These are phyloP conservation scores for Cunninghamia lanceolata DNA, from an alignment of 75 land plant genomes.

Conservation along the genomic window DNA sequence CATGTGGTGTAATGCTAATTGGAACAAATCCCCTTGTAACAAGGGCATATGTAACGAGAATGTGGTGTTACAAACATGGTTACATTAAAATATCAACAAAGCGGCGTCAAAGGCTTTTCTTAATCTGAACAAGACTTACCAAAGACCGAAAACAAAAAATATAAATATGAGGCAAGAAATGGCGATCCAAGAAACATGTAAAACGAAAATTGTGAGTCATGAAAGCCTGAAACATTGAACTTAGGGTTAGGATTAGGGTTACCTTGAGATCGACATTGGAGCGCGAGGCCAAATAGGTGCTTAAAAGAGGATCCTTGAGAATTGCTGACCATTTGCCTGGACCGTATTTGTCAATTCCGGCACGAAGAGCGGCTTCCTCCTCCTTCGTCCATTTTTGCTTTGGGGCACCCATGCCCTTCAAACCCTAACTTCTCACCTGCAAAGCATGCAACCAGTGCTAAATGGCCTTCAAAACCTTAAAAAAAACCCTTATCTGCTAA, in stretches of 20 bases:
- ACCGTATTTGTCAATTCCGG: constrained; percentile 54
- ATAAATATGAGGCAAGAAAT: too few species aligned
- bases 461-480: too few species aligned
- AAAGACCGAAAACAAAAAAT: neutral
- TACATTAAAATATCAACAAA: too few species aligned
- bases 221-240: neutral
- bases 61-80: neutral
- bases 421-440: neutral
- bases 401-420: constrained; percentile 43
- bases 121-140: neutral
- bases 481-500: too few species aligned
- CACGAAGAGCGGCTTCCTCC: constrained; percentile 48
- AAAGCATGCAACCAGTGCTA: neutral
- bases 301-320: constrained; percentile 42
- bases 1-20: neutral
- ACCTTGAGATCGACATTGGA: constrained; percentile 73
- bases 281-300: constrained; percentile 30
- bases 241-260: neutral
- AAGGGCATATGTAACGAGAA: neutral
- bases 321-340: constrained; percentile 64
- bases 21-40: neutral
- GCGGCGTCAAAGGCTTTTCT: too few species aligned
- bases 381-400: constrained; percentile 72
- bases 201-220: neutral
- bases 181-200: too few species aligned